Percentiles rank a stretch among this genome's conserved stretches.
phyloP scores from a whole-genome alignment of 129 eudicot genomes.

The Arctium lappa region DNA sequence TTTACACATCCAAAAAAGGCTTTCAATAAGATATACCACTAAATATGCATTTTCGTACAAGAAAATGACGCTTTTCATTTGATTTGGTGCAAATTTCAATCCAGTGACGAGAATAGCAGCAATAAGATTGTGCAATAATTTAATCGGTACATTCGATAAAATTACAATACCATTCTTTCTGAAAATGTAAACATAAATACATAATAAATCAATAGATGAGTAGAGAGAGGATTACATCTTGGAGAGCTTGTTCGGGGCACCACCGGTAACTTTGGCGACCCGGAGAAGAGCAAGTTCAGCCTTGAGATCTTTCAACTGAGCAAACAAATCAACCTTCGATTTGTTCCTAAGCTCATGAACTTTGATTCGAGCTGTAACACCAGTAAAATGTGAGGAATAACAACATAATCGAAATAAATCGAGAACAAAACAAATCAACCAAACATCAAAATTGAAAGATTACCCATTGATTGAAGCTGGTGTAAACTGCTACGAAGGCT shows the following conservation, averaged over 20 bases:
- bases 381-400: not conserved
- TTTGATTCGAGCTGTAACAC: conserved; percentile 47
- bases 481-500: conserved; percentile 10
- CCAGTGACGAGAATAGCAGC: not conserved
- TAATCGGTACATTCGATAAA: not conserved
- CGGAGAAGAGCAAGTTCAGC: conserved; percentile 67
- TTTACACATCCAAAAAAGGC: not conserved
- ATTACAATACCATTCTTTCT: not conserved
- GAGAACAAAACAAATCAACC: not conserved
- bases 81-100: not conserved
- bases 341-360: conserved; percentile 62
- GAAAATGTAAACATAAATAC: not conserved
- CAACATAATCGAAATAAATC: not conserved
- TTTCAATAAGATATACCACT: not conserved
- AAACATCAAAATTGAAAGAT: not conserved
- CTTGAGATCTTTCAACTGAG: conserved; percentile 72
- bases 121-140: not conserved
- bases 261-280: conserved; percentile 82
- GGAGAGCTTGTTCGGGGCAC: conserved; percentile 81
- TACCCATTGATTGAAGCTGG: conserved; percentile 31
- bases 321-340: conserved; percentile 45
- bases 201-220: not conserved
- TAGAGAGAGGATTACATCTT: conserved; percentile 36
- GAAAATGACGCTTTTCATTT: not conserved
- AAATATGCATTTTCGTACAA: not conserved